These are phyloP conservation scores for Exophiala xenobiotica DNA, from an alignment of 2,329 filamentous ascomycete genomes.

Conservation along the genomic window DNA sequence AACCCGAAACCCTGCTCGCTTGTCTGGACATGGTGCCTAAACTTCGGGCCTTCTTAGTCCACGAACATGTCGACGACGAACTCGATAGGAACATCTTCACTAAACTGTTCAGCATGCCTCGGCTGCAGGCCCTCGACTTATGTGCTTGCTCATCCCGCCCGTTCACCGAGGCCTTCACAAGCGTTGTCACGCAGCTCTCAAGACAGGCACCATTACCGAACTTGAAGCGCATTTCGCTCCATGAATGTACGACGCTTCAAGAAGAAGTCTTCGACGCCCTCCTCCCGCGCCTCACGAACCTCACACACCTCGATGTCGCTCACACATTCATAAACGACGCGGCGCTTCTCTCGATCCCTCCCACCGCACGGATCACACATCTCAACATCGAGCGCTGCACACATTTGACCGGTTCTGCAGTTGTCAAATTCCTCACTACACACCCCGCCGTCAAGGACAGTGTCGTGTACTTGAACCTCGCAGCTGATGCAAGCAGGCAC, in stretches of 20 bases:
- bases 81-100: conserved; percentile 65
- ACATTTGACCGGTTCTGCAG: conserved; percentile 62
- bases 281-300: conserved; percentile 65
- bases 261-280: conserved; percentile 66
- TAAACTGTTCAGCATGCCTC: conserved; percentile 68
- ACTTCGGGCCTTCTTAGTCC: conserved; percentile 73
- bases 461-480: conserved; percentile 70
- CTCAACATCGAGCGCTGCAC: conserved; percentile 76
- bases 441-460: conserved; percentile 66
- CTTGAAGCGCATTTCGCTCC: conserved; percentile 69
- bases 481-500: conserved; percentile 69
- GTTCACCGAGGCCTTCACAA: conserved; percentile 67
- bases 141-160: conserved; percentile 68
- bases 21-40: conserved; percentile 71
- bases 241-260: conserved; percentile 73
- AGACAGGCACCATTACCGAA: conserved; percentile 54
- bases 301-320: conserved; percentile 78
- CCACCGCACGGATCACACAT: conserved; percentile 71
- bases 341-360: conserved; percentile 68
- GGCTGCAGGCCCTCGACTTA: conserved; percentile 69
- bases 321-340: conserved; percentile 73
- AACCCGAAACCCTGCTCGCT: conserved; percentile 67
- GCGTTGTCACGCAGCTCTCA: conserved; percentile 48
- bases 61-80: conserved; percentile 79
- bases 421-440: conserved; percentile 68